These are phyloP conservation scores for Scenedesmus sp. DNA, from an alignment of 163 green algal genomes.

Conservation along the genomic window DNA sequence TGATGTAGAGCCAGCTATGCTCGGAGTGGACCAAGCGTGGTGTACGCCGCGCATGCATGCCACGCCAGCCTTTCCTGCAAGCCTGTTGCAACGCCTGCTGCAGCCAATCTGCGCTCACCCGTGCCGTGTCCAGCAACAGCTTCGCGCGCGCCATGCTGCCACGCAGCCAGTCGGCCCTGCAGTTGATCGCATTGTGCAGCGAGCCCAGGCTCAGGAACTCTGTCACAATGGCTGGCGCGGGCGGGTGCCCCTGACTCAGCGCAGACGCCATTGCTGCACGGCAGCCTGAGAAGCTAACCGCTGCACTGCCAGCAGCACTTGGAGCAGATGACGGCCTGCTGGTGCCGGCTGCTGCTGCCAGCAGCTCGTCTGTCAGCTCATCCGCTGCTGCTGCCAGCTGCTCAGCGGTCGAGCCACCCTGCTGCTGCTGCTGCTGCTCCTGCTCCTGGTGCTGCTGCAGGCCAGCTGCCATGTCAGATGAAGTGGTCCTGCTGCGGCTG, in stretches of 20 bases:
- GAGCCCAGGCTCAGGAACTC: slow-evolving; percentile 76
- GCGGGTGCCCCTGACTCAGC: slow-evolving; percentile 39
- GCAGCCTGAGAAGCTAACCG: not conserved
- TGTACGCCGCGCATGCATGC: no score
- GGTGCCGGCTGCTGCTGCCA: not conserved
- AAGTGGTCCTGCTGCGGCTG: not conserved
- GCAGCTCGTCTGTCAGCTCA: not conserved
- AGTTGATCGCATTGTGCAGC: slow-evolving; percentile 71
- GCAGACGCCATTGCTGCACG: not conserved
- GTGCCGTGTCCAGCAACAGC: slow-evolving; percentile 81
- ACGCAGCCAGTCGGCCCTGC: slow-evolving; percentile 71
- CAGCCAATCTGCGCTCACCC: slow-evolving; percentile 56
- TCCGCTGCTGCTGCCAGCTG: not conserved
- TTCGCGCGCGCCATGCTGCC: slow-evolving; percentile 67
- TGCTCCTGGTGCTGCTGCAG: not conserved
- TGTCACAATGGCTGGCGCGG: slow-evolving; percentile 79
- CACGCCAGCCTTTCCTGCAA: no score
- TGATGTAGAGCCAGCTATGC: no score
- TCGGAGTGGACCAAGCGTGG: no score
- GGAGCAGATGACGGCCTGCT: not conserved
- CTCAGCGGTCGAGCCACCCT: not conserved
- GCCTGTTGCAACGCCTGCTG: no score
- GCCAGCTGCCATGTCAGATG: not conserved
- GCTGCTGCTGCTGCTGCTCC: not conserved
- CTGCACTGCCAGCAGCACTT: not conserved